These are phyloP conservation scores for Exutisphaerella laricina DNA, from an alignment of 2,329 filamentous ascomycete genomes.

Conservation along the genomic window DNA sequence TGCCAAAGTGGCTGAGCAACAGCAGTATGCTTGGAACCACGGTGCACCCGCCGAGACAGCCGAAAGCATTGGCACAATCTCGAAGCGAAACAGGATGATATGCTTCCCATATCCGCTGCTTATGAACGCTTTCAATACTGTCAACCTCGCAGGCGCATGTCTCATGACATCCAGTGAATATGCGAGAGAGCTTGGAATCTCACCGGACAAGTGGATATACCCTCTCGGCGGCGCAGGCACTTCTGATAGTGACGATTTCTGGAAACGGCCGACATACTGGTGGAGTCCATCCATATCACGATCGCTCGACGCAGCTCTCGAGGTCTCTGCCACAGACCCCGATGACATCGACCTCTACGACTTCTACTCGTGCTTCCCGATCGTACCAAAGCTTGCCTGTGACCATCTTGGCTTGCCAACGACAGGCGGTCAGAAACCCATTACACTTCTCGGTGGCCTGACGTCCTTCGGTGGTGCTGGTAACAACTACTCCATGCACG, in stretches of 20 bases:
- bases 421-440: constrained; percentile 40
- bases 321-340: constrained; percentile 42
- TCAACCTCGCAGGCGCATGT: constrained; percentile 58
- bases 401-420: constrained; percentile 53
- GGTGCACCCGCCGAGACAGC: constrained; percentile 43
- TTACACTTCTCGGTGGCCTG: constrained; percentile 59
- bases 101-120: constrained; percentile 62
- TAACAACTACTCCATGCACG: constrained; percentile 67
- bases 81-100: constrained; percentile 59
- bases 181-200: constrained; percentile 52
- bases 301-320: constrained; percentile 52
- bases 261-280: constrained; percentile 55
- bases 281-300: constrained; percentile 54
- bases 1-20: constrained; percentile 50
- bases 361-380: constrained; percentile 61
- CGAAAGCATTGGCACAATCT: constrained; percentile 50
- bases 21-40: constrained; percentile 55
- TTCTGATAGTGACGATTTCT: constrained; percentile 55
- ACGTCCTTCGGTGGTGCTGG: constrained; percentile 66
- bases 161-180: constrained; percentile 54
- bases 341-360: constrained; percentile 57
- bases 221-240: constrained; percentile 59
- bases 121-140: constrained; percentile 67
- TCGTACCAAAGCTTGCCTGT: constrained; percentile 62
- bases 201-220: constrained; percentile 57